Base-by-base conservation (phyloP, 345 rosid species). In the Jatropha curcas region DNA sequence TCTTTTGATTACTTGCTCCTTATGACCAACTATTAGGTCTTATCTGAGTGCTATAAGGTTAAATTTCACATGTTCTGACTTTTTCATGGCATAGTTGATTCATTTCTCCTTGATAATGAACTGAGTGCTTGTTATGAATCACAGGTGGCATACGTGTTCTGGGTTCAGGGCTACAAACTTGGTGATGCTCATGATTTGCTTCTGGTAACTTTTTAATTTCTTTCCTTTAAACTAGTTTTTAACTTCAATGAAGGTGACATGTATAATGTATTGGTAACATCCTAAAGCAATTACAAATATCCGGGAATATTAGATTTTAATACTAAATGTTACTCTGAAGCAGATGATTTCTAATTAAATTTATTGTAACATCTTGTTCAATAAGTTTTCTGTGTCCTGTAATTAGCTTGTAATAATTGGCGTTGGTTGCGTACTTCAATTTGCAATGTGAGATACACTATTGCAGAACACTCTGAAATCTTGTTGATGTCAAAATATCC, bases 91-190 rank as follows among this genome's bases (percentile, higher is more conserved):
- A 14, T 60, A 35, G 9, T 65, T 41, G 28, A 34, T 65, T 65
- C 34, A 55, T 67, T 53, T 64, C 28, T 56, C 69, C 60, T 71
- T 35, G 14, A 48, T 55, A 62, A 2, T 71, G 27, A 62, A 51
- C 63, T 73, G 34, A 70, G 52, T 22, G 34, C 74, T 65, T 73
- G 5, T 70, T 35, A 60, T 76, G 58, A 59, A 79, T 74, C 71
- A 62, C 98, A 95, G 97, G 62, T 92, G 86, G 88, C 99, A 46
- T 90, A 88, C 87, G 89, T 95, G 98, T 92, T 89, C 81, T 95
- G 99, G 99, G 86, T 92, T 81, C 94, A 79, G 78, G 97, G 92
- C 72, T 92, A 92, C 84, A 89, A 86, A 86, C 97, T 95, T 28
- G 84, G 69, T 66, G 90, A 92, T 24, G 98, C 97, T 61, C 85